Evolutionary conservation across 139 green algal genomes (phyloP), one percentile per base, ranked within the genome.

Genomic region (Chlorella sp.): DNA sequence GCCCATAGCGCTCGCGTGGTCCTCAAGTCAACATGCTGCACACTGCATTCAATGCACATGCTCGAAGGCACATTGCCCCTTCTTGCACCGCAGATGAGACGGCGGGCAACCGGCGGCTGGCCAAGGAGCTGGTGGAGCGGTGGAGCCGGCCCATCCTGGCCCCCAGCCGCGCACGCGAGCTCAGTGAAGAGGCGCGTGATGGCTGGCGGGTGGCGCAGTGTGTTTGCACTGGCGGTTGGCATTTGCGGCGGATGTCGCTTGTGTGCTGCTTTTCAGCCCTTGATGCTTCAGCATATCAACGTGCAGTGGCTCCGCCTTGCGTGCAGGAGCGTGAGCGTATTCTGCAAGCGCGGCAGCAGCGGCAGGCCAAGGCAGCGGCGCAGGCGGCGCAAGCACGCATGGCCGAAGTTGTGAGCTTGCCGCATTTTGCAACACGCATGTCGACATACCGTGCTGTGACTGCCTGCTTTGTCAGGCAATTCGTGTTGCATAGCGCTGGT

Each of bases 61-160:
- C n/a, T n/a, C n/a, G n/a, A n/a, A n/a, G n/a, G n/a, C n/a, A n/a
- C n/a, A n/a, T n/a, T n/a, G n/a, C 46, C 46, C 11, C 11, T 7
- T 54, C 8, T 11, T 54, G 46, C 11, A 11, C 51, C 24, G 58
- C 80, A 85, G 92, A 96, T 40, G 92, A 95, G 76, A 92, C 86
- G 7, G 46, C 76, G 22, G 56, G 67, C 58, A 95, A 95, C 87
- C 82, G 86, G 38, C 90, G 82, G 46, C 68, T 94, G 41, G 92
- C 92, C 32, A 86, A 86, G 54, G 81, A 94, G 46, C 87, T 95
- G 36, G 88, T 95, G 32, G 86, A 96, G 65, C 86, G 83, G 67
- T 95, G 92, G 92, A 92, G 86, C 84, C 81, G 92, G n/a, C 92
- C 92, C 22, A 95, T 95, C 58, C 90, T 95, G 81, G 85, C 91